Evolutionary conservation across 2,329 filamentous ascomycete genomes (phyloP).

Genomic region (Rhynchosporium secalis): DNA sequence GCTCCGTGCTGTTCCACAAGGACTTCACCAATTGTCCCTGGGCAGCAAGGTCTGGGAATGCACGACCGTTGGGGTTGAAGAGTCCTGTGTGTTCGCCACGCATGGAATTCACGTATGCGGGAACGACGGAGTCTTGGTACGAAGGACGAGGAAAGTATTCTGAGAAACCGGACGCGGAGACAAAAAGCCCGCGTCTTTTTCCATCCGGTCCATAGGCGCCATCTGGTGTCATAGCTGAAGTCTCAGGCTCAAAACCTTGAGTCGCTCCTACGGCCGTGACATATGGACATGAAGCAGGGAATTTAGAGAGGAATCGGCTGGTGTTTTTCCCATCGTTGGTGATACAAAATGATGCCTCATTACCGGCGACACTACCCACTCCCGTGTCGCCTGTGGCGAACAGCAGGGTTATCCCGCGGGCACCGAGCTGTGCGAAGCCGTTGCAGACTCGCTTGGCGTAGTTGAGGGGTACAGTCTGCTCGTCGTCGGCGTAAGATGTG

Average conservation of each 20-base stretch:
- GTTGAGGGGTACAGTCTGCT: conserved; percentile 52
- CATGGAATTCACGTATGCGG: conserved; percentile 45
- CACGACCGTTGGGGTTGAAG: conserved; percentile 49
- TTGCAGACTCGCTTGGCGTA: conserved; percentile 56
- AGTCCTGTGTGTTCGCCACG: conserved; percentile 46
- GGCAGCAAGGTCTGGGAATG: conserved; percentile 52
- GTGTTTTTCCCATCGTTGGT: conserved; percentile 58
- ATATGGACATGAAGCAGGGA: conserved; percentile 50
- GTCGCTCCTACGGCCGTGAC: conserved; percentile 31
- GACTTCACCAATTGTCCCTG: conserved; percentile 58
- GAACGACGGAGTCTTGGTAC: conserved; percentile 49
- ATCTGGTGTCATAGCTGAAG: conserved; percentile 35
- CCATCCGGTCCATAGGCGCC: conserved; percentile 39
- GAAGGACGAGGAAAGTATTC: conserved; percentile 48
- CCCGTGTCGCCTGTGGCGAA: conserved; percentile 54
- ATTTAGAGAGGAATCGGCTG: conserved; percentile 53
- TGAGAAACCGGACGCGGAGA: conserved; percentile 54
- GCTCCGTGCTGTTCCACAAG: conserved; percentile 41
- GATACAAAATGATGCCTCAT: conserved; percentile 45
- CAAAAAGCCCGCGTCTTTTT: conserved; percentile 37
- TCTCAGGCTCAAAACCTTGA: conserved; percentile 24
- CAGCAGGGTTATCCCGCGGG: conserved; percentile 53
- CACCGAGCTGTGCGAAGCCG: conserved; percentile 53
- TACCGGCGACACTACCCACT: conserved; percentile 43
- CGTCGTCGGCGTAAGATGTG: conserved; percentile 59